These are phyloP conservation scores for Fusarium subtropicale DNA, from an alignment of 2,329 filamentous ascomycete genomes.

Conservation along the genomic window DNA sequence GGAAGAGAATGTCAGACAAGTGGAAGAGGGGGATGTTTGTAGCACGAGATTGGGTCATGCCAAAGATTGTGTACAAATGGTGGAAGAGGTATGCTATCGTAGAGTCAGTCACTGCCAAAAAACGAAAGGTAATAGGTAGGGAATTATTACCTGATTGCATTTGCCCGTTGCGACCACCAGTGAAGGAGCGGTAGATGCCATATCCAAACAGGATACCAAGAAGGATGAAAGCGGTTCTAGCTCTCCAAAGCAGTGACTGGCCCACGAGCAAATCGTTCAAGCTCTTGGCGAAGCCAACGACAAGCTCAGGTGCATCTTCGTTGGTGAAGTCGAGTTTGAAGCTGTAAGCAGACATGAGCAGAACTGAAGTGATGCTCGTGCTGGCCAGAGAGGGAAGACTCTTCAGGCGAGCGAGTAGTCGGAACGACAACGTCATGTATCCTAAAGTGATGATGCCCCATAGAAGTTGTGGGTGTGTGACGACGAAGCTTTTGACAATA, in stretches of 20 bases:
- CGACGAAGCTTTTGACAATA: conserved; percentile 79
- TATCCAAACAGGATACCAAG: conserved; percentile 55
- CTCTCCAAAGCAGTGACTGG: conserved; percentile 60
- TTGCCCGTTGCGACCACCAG: conserved; percentile 43
- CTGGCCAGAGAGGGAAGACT: conserved; percentile 57
- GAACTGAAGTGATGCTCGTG: conserved; percentile 55
- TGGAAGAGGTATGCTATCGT: conserved; percentile 64
- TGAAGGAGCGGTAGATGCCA: conserved; percentile 55
- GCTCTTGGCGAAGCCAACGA: conserved; percentile 60
- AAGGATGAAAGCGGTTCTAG: conserved; percentile 63
- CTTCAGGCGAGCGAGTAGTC: conserved; percentile 57
- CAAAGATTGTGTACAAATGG: conserved; percentile 78
- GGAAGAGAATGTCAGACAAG: conserved; percentile 72
- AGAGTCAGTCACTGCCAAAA: conserved; percentile 11
- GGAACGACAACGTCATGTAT: conserved; percentile 71
- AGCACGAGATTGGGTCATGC: conserved; percentile 86
- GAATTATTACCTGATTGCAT: conserved; percentile 47
- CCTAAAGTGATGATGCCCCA: conserved; percentile 79
- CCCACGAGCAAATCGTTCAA: conserved; percentile 57
- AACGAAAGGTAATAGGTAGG: not conserved
- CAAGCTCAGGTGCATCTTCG: conserved; percentile 87
- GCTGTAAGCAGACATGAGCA: conserved; percentile 69
- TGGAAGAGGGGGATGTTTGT: conserved; percentile 89
- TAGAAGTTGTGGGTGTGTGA: conserved; percentile 71
- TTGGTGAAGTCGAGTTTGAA: conserved; percentile 94